A percentile compares a stretch with the other conserved stretches of the same genome.
These are phyloP conservation scores for Aspergillus ochraceus DNA, from an alignment of 2,329 filamentous ascomycete species.

Conservation along the genomic window DNA sequence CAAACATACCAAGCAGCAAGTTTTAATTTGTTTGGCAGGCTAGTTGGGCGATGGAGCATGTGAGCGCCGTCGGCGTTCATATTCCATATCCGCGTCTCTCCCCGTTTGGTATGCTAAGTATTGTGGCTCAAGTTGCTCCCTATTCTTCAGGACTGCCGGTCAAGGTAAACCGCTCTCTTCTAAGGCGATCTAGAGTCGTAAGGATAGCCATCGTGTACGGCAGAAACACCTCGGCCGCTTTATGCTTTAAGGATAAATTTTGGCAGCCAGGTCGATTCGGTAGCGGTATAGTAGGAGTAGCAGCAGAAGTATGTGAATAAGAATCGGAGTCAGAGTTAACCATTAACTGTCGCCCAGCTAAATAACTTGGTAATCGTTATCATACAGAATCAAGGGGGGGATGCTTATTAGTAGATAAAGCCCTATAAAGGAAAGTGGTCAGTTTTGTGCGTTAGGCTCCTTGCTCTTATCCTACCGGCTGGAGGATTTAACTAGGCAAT, in stretches of 20 bases:
- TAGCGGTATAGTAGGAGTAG: background rate
- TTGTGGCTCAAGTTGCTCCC: background rate
- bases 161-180: constrained; percentile 4
- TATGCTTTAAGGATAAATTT: background rate
- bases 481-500: background rate
- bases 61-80: constrained; percentile 2
- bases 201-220: constrained; percentile 5
- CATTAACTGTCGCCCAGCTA: background rate
- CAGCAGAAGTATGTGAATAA: background rate
- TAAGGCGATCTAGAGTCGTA: constrained; percentile 2
- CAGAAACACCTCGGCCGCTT: background rate
- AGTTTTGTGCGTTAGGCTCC: background rate
- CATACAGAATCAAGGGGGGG: background rate
- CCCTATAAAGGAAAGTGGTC: background rate
- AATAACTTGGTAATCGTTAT: background rate
- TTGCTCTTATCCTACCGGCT: background rate
- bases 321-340: background rate
- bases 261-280: background rate
- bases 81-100: constrained; percentile 1
- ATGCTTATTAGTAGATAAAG: background rate
- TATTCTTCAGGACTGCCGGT: background rate
- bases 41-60: constrained; percentile 5
- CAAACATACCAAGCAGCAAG: too few relatives aligned
- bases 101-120: background rate
- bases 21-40: too few relatives aligned